These are phyloP conservation scores for Russula griseocarnosa DNA, from an alignment of 768 basidiomycete species.

Conservation along the genomic window DNA sequence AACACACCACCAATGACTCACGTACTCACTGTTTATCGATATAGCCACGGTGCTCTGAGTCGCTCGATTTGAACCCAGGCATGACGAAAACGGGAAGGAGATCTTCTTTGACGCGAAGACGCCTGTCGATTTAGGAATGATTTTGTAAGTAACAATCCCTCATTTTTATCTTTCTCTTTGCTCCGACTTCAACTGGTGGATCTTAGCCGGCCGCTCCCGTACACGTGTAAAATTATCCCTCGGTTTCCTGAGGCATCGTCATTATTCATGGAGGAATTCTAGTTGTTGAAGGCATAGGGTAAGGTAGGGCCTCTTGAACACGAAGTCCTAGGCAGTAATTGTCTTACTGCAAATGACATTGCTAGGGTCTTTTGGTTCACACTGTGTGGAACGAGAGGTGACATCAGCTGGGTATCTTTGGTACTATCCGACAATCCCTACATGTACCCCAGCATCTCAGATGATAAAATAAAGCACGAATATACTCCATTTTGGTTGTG, in stretches of 20 bases:
- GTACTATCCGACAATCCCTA: not conserved
- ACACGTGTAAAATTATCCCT: not conserved
- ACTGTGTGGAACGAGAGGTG: too few relatives aligned
- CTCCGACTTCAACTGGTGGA: not conserved
- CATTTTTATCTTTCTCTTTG: not conserved
- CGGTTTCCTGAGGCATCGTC: not conserved
- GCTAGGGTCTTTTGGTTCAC: too few relatives aligned
- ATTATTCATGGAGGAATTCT: not conserved
- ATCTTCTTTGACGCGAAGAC: not conserved
- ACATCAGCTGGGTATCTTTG: too few relatives aligned
- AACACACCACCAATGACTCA: too few relatives aligned
- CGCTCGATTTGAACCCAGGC: too few relatives aligned
- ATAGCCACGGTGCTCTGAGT: too few relatives aligned
- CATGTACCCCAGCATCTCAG: too few relatives aligned
- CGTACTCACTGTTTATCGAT: too few relatives aligned
- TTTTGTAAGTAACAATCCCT: slow-evolving; percentile 10
- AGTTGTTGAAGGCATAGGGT: not conserved
- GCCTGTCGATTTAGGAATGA: slow-evolving; percentile 11
- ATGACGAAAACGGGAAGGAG: too few relatives aligned
- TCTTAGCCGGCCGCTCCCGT: not conserved
- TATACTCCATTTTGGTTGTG: too few relatives aligned
- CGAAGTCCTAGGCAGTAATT: not conserved
- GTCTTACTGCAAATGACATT: not conserved
- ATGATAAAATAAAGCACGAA: too few relatives aligned
- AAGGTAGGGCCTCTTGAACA: not conserved